These are phyloP conservation scores for Pyrus bretschneideri DNA, from an alignment of 306 rosid genomes.

Conservation along the genomic window DNA sequence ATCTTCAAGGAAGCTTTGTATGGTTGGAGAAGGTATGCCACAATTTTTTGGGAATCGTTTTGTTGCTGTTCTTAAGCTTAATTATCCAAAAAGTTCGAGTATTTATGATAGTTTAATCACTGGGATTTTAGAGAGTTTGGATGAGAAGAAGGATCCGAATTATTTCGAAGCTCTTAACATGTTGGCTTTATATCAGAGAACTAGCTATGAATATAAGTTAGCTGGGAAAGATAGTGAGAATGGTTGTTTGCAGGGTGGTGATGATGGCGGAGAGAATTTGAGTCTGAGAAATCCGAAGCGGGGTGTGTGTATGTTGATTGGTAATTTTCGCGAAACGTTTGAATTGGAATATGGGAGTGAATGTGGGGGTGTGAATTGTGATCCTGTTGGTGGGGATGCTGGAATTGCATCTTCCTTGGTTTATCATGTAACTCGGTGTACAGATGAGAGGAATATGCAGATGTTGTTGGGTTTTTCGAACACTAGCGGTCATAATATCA, in stretches of 20 bases:
- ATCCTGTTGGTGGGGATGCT: slow-evolving; percentile 42
- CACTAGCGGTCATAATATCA: slow-evolving; percentile 4
- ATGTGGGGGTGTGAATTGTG: slow-evolving; percentile 44
- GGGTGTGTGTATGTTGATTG: slow-evolving; percentile 37
- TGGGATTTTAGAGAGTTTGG: slow-evolving; percentile 64
- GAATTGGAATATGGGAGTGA: slow-evolving; percentile 52
- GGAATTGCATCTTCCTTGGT: slow-evolving; percentile 40
- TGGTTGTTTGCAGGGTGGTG: slow-evolving; percentile 34
- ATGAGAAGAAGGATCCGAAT: slow-evolving; percentile 19
- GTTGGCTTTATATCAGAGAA: slow-evolving; percentile 41
- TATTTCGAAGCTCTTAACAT: slow-evolving; percentile 47
- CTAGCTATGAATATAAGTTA: slow-evolving; percentile 38
- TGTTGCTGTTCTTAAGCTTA: slow-evolving; percentile 56
- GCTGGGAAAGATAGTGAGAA: slow-evolving; percentile 22
- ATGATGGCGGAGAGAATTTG: slow-evolving; percentile 23
- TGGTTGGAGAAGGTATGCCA: slow-evolving; percentile 45
- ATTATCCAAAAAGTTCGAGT: slow-evolving; percentile 36
- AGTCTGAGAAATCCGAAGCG: slow-evolving; percentile 9
- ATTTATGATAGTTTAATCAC: slow-evolving; percentile 43
- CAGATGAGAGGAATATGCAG: slow-evolving; percentile 41
- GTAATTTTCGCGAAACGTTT: slow-evolving; percentile 23
- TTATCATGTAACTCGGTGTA: slow-evolving; percentile 36
- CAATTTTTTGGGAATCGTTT: slow-evolving; percentile 15
- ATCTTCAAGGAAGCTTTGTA: slow-evolving; percentile 62
- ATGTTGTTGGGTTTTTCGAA: slow-evolving; percentile 56